Conservation (phyloP, 208 protist genomes). For the Trypanosoma boissoni region DNA sequence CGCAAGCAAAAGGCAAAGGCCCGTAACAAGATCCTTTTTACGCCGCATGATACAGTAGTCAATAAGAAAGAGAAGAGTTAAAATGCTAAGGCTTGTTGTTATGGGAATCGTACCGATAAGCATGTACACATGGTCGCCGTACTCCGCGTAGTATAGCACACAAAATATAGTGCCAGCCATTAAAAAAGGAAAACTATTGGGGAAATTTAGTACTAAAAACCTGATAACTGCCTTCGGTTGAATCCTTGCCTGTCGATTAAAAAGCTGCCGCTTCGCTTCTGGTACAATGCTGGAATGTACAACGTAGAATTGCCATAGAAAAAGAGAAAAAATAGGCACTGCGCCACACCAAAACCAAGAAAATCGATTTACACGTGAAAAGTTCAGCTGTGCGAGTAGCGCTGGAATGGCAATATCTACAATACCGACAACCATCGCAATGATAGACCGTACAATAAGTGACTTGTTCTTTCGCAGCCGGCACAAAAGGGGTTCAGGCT, state of each 20-base stretch:
- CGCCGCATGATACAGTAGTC: conserved; percentile 53
- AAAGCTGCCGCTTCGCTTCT: conserved; percentile 41
- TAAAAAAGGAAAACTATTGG: conserved; percentile 60
- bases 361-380: conserved; percentile 42
- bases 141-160: conserved; percentile 61
- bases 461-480: conserved; percentile 59
- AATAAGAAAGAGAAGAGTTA: conserved; percentile 61
- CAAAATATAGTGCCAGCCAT: conserved; percentile 67
- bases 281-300: conserved; percentile 52
- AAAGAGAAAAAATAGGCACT: conserved; percentile 61
- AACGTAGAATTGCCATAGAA: conserved; percentile 70
- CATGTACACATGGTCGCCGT: conserved; percentile 56
- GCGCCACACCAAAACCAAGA: conserved; percentile 76
- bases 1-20: conserved; percentile 45
- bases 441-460: conserved; percentile 50
- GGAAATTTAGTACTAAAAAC: conserved; percentile 65
- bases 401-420: conserved; percentile 58
- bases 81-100: conserved; percentile 44
- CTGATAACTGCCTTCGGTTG: conserved; percentile 43
- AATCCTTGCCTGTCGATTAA: conserved; percentile 41
- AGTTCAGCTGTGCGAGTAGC: conserved; percentile 64
- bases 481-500: conserved; percentile 64
- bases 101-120: conserved; percentile 58
- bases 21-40: conserved; percentile 53
- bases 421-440: conserved; percentile 51